Conservation (phyloP, 352 stramenopile genomes). For the Pythium coloratum region DNA sequence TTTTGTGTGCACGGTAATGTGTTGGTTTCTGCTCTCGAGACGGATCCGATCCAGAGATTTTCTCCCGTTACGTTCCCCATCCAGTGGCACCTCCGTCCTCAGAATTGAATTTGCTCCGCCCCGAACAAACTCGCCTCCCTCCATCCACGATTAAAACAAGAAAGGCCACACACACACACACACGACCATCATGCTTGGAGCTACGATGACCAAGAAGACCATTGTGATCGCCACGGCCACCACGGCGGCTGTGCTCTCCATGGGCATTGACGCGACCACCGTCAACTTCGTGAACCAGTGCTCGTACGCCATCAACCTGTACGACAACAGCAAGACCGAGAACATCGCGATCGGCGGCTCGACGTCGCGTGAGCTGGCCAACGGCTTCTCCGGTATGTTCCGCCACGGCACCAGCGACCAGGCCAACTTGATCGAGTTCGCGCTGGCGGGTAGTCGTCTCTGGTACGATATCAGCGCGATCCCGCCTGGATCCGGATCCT, state of each 20-base stretch:
- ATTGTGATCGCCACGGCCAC: slow-evolving; percentile 42
- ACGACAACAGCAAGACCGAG: slow-evolving; percentile 53
- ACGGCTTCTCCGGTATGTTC: slow-evolving; percentile 39
- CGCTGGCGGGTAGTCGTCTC: slow-evolving; percentile 2
- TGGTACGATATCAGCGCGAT: slow-evolving; percentile 75
- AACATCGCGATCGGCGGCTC: slow-evolving; percentile 37
- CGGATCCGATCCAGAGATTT: background rate
- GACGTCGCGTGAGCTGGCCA: slow-evolving; percentile 34
- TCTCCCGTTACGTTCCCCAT: background rate
- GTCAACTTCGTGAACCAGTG: slow-evolving; percentile 61
- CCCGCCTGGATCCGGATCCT: slow-evolving; percentile 43
- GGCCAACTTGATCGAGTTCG: background rate
- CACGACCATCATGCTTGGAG: slow-evolving; percentile 6
- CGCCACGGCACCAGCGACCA: slow-evolving; percentile 34
- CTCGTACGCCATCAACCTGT: slow-evolving; percentile 45
- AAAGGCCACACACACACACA: background rate
- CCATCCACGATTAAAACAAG: background rate
- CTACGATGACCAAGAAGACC: slow-evolving; percentile 19
- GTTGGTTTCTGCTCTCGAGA: background rate
- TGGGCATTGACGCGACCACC: slow-evolving; percentile 32
- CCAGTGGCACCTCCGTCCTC: background rate
- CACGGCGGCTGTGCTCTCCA: slow-evolving; percentile 31
- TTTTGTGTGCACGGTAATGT: background rate
- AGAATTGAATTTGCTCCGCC: slow-evolving; percentile 16
- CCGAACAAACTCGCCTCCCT: background rate